Base-by-base conservation (phyloP, 2,329 filamentous ascomycete species). In the Aschersonia sp. region DNA sequence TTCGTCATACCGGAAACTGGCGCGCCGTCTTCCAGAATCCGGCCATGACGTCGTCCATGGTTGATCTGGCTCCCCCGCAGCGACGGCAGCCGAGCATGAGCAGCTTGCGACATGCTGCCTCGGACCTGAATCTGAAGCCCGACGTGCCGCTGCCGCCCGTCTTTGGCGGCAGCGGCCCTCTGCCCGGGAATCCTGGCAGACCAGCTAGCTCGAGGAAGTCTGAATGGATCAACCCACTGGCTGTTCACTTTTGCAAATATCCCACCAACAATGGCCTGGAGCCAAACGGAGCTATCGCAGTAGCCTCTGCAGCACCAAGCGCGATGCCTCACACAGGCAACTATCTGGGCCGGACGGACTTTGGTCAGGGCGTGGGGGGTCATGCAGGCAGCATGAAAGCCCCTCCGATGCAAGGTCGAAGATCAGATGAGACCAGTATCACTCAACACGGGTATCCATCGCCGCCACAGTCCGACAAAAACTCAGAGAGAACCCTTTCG, bases 161-260 rank as follows among this genome's bases (percentile, higher is more conserved):
- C 65, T 51, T 63, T 8, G 60, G 58, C 1, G 59, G 57, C 22
- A 53, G 58, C 41, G 56, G 58, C 6, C 52, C 57, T 12, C 57
- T 61, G 29, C 60, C 62, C 3, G 60, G 57, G 8, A 51, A 48
- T 8, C 51, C 52, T 6, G 54, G 47, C 6, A 50, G 51, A 35
- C 55, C 59, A 5, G 48, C 49, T 6, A 62, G 41, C 5, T 46
- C 62, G 5, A 62, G 57, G 30, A 63, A 60, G 43, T 67, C 64
- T 48, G 61, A 64, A 5, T 70, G 68, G 63, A 62, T 69, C 6
- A 71, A 70, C 50, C 69, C 72, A 0, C 61, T 75, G n/a, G 68
- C 73, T 10, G 63, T 71, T 33, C 67, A 72, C 49, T 70, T 70
- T 50, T 53, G 54, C 46, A 65, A 55, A 49, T 59, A 54, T 46